Base-by-base conservation (phyloP, 306 rosid species). In the Senna tora region DNA sequence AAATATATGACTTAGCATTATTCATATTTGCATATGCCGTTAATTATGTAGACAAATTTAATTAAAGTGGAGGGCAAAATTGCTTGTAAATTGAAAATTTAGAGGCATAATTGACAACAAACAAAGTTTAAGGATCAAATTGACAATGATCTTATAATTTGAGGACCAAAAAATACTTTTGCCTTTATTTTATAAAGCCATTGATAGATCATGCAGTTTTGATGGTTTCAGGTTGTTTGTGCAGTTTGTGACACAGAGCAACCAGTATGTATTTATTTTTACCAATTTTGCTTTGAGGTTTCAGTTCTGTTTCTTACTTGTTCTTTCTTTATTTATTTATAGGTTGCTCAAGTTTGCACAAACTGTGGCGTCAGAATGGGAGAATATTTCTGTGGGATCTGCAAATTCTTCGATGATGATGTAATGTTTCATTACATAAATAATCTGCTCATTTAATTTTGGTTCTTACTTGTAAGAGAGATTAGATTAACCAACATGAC, bases 211-310 rank as follows among this genome's bases (percentile, higher is more conserved):
- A 46, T 67, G 53, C 36, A 53, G 43, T 21, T 9, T 22, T 81
- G 65, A 42, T 16, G 74, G 75, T 80, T 83, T 79, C 92, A 94
- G 97, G 96, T 94, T 68, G 86, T 94, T 79, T 94, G 97, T 76
- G 73, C 95, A 19, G 96, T 89, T 75, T 95, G 99, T 73, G 99
- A 91, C 80, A 86, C 99, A 54, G 99, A 94, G 88, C 99, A 95
- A 72, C 96, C 96, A 47, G 97, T 95, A 57, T 56, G 82, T 81
- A 49, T 6, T 21, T 20, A 2, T 75, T 60, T 55, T 25, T 13
- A 2, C 6, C 6, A 6, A 2, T 3, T 14, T 61, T 79, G 22
- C 33, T 30, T 50, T 19, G 13, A 65, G 77, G 11, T 57, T 43
- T 61, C 19, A 7, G 22, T 67, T 76, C 56, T 72, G 65, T 60